Evolutionary conservation across 495 filamentous ascomycete genomes (phyloP).

Genomic region (Hypoxylon intermedium): DNA sequence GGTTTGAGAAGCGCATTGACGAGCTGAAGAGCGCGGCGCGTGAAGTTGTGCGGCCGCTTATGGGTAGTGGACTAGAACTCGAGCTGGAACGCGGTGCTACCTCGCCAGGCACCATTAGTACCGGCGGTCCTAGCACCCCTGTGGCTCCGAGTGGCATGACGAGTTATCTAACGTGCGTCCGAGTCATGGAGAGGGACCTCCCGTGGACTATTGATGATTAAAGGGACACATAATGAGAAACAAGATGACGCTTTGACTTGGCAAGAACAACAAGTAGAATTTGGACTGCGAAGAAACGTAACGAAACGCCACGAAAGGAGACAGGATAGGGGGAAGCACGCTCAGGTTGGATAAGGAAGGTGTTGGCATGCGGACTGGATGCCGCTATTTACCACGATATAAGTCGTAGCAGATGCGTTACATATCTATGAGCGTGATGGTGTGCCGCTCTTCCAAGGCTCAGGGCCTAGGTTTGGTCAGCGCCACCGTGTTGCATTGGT

Average conservation of each 20-base stretch:
- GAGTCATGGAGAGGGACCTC: conserved; percentile 76
- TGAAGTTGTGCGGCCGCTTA: conserved; percentile 83
- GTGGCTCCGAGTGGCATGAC: conserved; percentile 47
- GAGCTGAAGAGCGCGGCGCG: conserved; percentile 83
- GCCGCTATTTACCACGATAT: conserved; percentile 3
- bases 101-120: conserved; percentile 37
- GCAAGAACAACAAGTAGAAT: conserved; percentile 2
- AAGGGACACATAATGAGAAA: neutral
- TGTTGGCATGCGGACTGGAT: neutral
- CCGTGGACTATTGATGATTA: conserved; percentile 66
- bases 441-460: neutral
- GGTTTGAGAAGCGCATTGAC: conserved; percentile 84
- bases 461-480: conserved; percentile 17
- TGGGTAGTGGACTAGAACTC: conserved; percentile 81
- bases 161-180: conserved; percentile 82
- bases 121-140: conserved; percentile 41
- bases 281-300: conserved; percentile 13
- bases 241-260: conserved; percentile 5
- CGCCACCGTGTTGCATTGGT: neutral
- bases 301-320: neutral
- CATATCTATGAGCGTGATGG: neutral
- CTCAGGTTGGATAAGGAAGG: conserved; percentile 9
- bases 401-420: neutral
- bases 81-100: conserved; percentile 56
- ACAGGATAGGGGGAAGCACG: too few species aligned